phyloP scores from a whole-genome alignment of 768 basidiomycete species.

The Lactarius tabidus region DNA sequence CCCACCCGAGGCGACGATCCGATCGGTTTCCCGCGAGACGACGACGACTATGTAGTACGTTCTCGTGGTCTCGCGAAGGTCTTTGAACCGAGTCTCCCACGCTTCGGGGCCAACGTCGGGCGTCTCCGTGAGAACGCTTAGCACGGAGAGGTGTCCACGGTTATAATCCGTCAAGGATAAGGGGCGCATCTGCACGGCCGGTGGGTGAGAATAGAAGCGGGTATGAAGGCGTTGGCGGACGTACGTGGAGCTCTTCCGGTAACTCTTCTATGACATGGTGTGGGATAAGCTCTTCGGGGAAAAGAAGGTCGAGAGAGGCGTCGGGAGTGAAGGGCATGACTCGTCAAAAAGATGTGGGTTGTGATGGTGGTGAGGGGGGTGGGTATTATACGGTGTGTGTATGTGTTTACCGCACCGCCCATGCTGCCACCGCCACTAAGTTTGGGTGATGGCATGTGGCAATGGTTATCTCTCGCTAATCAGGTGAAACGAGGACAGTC shows the following conservation, averaged over 20 bases:
- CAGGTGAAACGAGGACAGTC: neutral
- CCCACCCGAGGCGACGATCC: conserved; percentile 78
- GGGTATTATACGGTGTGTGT: neutral
- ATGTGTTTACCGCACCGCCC: neutral
- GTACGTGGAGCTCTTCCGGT: conserved; percentile 63
- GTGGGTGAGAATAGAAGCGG: neutral
- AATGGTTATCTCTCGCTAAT: neutral
- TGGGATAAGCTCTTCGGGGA: conserved; percentile 69
- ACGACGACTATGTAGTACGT: conserved; percentile 89
- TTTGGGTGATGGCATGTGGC: neutral
- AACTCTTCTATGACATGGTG: conserved; percentile 54
- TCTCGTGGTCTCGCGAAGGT: conserved; percentile 45
- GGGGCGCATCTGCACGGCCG: conserved; percentile 69
- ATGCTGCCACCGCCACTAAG: neutral
- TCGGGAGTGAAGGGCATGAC: conserved; percentile 55
- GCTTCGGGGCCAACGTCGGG: conserved; percentile 61
- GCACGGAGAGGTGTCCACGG: conserved; percentile 80
- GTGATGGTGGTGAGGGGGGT: neutral
- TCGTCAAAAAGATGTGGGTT: neutral
- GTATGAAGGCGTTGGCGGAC: conserved; percentile 24
- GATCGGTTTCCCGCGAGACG: conserved; percentile 66
- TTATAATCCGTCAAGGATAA: conserved; percentile 79
- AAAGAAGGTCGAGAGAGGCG: conserved; percentile 68
- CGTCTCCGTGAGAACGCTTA: conserved; percentile 66
- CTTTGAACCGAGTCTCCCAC: conserved; percentile 67